A percentile compares a stretch with the other conserved stretches of the same genome.
Conservation (phyloP, 73 alveolate species). For the Blepharisma stoltei region DNA sequence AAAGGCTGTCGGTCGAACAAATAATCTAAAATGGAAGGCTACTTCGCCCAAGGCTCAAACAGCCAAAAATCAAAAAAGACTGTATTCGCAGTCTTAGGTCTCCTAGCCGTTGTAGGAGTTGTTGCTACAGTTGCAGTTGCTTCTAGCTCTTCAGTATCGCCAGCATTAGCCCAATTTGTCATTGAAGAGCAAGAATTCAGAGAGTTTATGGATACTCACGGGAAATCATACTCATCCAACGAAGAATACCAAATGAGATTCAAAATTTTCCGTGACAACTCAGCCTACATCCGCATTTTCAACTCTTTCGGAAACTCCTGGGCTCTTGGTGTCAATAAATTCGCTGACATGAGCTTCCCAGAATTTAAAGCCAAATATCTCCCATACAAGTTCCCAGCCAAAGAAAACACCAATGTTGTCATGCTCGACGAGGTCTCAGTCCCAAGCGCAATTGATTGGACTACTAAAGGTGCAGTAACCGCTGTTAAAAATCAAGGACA, state of each 20-base stretch:
- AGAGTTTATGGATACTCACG: background rate
- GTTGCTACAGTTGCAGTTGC: slow-evolving; percentile 6
- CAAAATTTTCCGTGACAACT: slow-evolving; percentile 21
- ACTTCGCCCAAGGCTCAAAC: too few species aligned
- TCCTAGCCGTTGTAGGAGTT: slow-evolving; percentile 14
- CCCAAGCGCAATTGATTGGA: slow-evolving; percentile 69
- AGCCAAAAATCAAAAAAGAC: too few species aligned
- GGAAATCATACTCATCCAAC: background rate
- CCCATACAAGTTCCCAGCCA: background rate
- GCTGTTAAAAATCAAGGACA: slow-evolving; percentile 73
- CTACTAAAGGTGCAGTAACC: slow-evolving; percentile 53
- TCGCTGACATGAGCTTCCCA: slow-evolving; percentile 8
- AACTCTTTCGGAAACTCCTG: background rate
- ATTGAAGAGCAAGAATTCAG: slow-evolving; percentile 12
- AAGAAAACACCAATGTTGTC: background rate
- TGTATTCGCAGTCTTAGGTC: too few species aligned
- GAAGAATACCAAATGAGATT: slow-evolving; percentile 1
- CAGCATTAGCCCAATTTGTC: too few species aligned
- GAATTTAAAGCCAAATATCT: slow-evolving; percentile 20
- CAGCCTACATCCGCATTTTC: slow-evolving; percentile 21
- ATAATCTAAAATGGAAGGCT: too few species aligned
- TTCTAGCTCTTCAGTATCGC: too few species aligned
- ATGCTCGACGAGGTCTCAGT: background rate
- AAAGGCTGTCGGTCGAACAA: too few species aligned
- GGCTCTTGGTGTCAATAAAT: slow-evolving; percentile 3